phyloP scores from a whole-genome alignment of 139 green algal genomes.

The Gonium pectorale region DNA sequence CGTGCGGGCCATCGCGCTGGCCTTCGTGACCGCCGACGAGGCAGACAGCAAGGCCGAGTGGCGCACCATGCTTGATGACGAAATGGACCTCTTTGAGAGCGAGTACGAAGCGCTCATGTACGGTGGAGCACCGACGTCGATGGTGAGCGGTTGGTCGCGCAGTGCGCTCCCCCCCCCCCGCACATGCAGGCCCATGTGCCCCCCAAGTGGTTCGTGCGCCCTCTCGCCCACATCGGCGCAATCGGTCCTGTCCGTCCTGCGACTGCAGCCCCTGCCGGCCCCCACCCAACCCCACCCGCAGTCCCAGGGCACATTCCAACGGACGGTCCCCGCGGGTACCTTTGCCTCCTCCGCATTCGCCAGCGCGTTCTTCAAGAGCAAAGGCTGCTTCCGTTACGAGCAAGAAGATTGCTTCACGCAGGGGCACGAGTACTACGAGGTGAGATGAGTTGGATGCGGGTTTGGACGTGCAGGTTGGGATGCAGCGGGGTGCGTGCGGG shows the following conservation, averaged over 20 bases:
- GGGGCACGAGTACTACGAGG: slow-evolving; percentile 30
- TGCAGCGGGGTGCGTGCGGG: background rate
- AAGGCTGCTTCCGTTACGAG: slow-evolving; percentile 28
- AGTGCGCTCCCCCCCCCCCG: too few species aligned
- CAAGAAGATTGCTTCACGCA: background rate
- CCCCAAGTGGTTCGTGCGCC: too few species aligned
- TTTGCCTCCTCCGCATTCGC: slow-evolving; percentile 30
- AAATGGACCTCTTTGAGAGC: slow-evolving; percentile 9
- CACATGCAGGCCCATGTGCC: too few species aligned
- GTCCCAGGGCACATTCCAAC: background rate
- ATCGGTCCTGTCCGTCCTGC: too few species aligned
- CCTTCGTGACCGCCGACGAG: background rate
- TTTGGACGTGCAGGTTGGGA: too few species aligned
- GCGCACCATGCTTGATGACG: background rate
- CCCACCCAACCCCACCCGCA: background rate
- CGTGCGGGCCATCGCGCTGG: slow-evolving; percentile 13
- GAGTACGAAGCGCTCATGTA: slow-evolving; percentile 41
- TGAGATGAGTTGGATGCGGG: background rate
- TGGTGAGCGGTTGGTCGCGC: background rate
- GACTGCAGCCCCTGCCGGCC: too few species aligned
- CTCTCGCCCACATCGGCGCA: too few species aligned
- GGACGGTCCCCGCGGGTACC: background rate
- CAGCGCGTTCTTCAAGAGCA: slow-evolving; percentile 25
- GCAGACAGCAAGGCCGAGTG: background rate
- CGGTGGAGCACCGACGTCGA: slow-evolving; percentile 5